phyloP scores from a whole-genome alignment of 1,284 basidiomycete species.

The Naganishia sp. region DNA sequence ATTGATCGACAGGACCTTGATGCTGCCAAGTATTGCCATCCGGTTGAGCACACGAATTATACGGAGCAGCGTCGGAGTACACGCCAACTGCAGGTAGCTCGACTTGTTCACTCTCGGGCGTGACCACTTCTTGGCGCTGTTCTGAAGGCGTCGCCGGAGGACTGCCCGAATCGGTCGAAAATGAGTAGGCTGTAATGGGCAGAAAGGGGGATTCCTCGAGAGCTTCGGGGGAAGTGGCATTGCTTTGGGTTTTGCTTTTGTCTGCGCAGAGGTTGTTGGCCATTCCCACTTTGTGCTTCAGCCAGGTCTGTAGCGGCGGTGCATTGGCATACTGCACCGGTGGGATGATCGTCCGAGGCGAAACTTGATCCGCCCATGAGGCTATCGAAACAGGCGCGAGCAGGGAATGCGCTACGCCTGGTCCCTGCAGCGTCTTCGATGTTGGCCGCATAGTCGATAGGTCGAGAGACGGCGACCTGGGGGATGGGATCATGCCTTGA shows the following conservation, averaged over 20 bases:
- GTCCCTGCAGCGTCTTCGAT: background rate
- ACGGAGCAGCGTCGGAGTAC: background rate
- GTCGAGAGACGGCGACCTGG: slow-evolving; percentile 1
- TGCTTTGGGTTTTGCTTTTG: background rate
- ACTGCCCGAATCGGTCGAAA: slow-evolving; percentile 42
- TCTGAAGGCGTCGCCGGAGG: slow-evolving; percentile 47
- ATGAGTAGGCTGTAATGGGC: slow-evolving; percentile 36
- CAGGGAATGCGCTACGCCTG: background rate
- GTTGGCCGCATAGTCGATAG: background rate
- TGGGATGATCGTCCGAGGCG: slow-evolving; percentile 23
- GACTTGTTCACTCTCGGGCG: slow-evolving; percentile 15
- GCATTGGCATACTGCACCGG: slow-evolving; percentile 35
- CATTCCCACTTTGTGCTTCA: slow-evolving; percentile 35
- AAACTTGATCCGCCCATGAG: slow-evolving; percentile 6
- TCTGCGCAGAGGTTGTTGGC: background rate
- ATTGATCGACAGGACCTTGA: background rate
- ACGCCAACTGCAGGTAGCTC: slow-evolving; percentile 10
- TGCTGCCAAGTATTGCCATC: background rate
- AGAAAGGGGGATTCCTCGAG: slow-evolving; percentile 19
- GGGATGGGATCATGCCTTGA: slow-evolving; percentile 25
- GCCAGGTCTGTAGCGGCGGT: slow-evolving; percentile 38
- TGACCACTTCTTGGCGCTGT: slow-evolving; percentile 26
- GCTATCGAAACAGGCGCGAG: no score
- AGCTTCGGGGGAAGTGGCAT: background rate
- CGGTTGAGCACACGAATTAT: background rate